Evolutionary conservation across 2,329 filamentous ascomycete species (phyloP), one percentile per base, ranked within the genome.

Genomic region (Aspergillus tubingensis): DNA sequence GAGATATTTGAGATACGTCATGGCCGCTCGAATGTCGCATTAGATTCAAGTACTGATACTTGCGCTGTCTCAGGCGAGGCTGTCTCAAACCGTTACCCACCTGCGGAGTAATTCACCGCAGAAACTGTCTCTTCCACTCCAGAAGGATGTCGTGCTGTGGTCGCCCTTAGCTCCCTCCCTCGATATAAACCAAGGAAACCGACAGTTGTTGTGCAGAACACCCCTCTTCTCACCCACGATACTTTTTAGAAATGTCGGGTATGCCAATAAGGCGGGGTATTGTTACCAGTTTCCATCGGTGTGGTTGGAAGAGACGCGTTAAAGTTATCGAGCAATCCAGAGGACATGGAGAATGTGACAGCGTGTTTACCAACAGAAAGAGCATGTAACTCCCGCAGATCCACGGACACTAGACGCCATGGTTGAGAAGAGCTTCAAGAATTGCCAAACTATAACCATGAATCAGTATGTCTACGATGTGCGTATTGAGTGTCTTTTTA

Each of bases 1-100:
- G 21, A 63, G 5, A 17, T 56, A 49, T 21, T 52, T 17, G 11
- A 60, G 38, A 21, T 27, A 59, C 2, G 55, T 41, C 65, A 67
- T 68, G 13, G 15, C 3, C 25, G 41, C 21, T 21, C 2, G 17
- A 27, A 50, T 6, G 23, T 30, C 13, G 25, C 47, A 50, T 50
- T 13, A 21, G 23, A 3, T 8, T n/a, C 10, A 11, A 32, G 13
- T n/a, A 15, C 19, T 44, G 19, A n/a, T 32, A 50, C n/a, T 2
- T 32, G 25, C 2, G 17, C 1, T 2, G n/a, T 44, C 19, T 6
- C 8, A 19, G 19, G 25, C 25, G 4, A n/a, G 17, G 25, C 2
- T 27, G 2, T 11, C 7, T 8, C 19, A 23, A 5, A 21, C 19
- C 13, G 23, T 44, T 15, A 23, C n/a, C 13, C 19, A 8, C 41